Evolutionary conservation across 768 basidiomycete species (phyloP).

Genomic region (Psilocybe cyanescens): DNA sequence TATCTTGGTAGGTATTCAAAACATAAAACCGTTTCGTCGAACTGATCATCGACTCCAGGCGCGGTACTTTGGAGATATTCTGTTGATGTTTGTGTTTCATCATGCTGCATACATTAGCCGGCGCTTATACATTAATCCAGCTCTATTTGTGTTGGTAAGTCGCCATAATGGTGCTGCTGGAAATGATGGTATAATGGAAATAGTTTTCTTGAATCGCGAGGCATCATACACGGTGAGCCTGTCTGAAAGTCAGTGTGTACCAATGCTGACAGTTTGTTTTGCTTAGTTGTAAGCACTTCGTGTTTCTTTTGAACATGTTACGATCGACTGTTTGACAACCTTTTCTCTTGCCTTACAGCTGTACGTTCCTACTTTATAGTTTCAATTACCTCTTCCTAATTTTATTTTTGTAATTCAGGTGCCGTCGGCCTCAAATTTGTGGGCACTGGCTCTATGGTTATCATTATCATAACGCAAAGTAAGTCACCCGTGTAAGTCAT

Average conservation of each 20-base stretch:
- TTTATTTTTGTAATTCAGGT: conserved; percentile 13
- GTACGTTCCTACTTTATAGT: conserved; percentile 10
- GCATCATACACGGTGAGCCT: conserved; percentile 10
- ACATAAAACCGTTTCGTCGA: background rate
- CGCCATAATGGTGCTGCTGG: background rate
- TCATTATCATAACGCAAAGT: conserved; percentile 31
- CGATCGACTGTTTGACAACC: background rate
- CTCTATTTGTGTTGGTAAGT: conserved; percentile 15
- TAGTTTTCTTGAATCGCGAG: conserved; percentile 23
- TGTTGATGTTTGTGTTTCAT: conserved; percentile 20
- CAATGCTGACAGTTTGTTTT: background rate
- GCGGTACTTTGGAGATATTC: conserved; percentile 25
- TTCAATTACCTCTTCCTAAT: background rate
- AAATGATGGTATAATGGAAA: background rate
- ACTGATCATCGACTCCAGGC: conserved; percentile 10
- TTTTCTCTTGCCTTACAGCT: conserved; percentile 10
- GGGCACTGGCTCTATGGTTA: conserved; percentile 19
- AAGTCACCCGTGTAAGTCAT: background rate
- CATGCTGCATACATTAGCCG: background rate
- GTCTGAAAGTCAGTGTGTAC: background rate
- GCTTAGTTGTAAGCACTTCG: conserved; percentile 7
- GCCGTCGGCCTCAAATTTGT: conserved; percentile 25
- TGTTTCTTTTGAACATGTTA: background rate
- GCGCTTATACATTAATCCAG: background rate
- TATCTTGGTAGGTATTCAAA: conserved; percentile 16